These are phyloP conservation scores for Primulina tabacum DNA, from an alignment of 257 asterid genomes.

Conservation along the genomic window DNA sequence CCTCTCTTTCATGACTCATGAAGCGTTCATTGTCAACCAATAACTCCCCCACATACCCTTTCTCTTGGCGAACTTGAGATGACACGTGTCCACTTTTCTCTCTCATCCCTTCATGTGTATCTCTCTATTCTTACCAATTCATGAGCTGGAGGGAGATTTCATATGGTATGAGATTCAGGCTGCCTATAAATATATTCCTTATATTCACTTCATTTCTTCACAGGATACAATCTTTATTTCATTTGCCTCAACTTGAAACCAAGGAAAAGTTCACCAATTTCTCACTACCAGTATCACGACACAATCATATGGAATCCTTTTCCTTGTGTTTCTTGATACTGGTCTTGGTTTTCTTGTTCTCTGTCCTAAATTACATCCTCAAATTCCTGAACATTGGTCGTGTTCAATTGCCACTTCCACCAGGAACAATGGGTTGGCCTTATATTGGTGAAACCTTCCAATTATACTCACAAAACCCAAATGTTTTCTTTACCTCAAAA, in stretches of 20 bases:
- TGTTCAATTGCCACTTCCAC: slow-evolving; percentile 58
- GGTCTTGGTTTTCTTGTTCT: slow-evolving; percentile 19
- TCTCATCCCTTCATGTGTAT: not conserved
- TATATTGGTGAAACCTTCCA: slow-evolving; percentile 80
- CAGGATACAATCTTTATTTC: slow-evolving; percentile 5
- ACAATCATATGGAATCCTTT: slow-evolving; percentile 41
- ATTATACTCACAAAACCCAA: slow-evolving; percentile 74
- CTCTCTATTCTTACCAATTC: slow-evolving; percentile 17
- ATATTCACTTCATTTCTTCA: slow-evolving; percentile 18
- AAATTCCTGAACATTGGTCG: slow-evolving; percentile 32
- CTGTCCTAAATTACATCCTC: slow-evolving; percentile 23
- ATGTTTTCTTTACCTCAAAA: slow-evolving; percentile 65
- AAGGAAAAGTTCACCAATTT: slow-evolving; percentile 2
- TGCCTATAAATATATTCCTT: slow-evolving; percentile 55
- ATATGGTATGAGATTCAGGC: slow-evolving; percentile 54
- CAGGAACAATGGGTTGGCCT: slow-evolving; percentile 85
- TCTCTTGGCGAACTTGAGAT: too few species aligned
- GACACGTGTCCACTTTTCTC: slow-evolving; percentile 16
- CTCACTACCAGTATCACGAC: not conserved
- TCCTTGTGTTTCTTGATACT: slow-evolving; percentile 28
- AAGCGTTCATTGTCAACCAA: slow-evolving; percentile 1
- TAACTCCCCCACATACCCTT: not conserved
- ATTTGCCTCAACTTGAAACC: not conserved
- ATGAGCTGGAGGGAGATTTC: slow-evolving; percentile 74
- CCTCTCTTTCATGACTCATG: not conserved